phyloP scores from a whole-genome alignment of 495 filamentous ascomycete species.

The Aspergillus taichungensis region DNA sequence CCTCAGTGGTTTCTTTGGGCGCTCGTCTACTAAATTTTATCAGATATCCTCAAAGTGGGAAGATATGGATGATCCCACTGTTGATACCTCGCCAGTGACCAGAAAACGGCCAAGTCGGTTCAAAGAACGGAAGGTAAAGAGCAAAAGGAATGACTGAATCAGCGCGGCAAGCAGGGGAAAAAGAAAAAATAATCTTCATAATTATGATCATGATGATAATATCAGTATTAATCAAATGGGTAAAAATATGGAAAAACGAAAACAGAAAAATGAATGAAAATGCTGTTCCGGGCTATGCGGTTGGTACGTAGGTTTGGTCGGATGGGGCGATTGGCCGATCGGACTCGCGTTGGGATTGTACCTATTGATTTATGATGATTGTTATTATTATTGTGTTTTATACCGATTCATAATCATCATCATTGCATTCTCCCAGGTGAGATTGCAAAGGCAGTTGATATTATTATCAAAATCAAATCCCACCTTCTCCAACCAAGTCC shows the following conservation, averaged over 20 bases:
- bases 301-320: constrained; percentile 5
- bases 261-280: constrained; percentile 1
- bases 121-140: constrained; percentile 3
- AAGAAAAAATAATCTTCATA: not conserved
- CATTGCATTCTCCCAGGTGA: no score
- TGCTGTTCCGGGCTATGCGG: constrained; percentile 10
- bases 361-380: not conserved
- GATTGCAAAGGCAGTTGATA: no score
- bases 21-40: no score
- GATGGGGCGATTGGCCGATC: no score
- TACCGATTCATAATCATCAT: no score
- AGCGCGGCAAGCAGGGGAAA: constrained; percentile 18
- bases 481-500: no score
- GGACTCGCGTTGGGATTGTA: not conserved
- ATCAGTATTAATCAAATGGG: no score
- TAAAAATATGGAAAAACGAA: no score
- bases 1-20: not conserved
- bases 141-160: constrained; percentile 11
- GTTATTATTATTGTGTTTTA: no score
- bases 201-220: no score
- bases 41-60: no score
- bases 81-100: constrained; percentile 3
- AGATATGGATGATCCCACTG: not conserved
- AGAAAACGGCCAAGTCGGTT: constrained; percentile 15
- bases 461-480: no score